Percentiles rank a stretch among this genome's conserved stretches.
phyloP scores from a whole-genome alignment of 202 grass and related monocot species.

The Schoenoplectus triqueter region DNA sequence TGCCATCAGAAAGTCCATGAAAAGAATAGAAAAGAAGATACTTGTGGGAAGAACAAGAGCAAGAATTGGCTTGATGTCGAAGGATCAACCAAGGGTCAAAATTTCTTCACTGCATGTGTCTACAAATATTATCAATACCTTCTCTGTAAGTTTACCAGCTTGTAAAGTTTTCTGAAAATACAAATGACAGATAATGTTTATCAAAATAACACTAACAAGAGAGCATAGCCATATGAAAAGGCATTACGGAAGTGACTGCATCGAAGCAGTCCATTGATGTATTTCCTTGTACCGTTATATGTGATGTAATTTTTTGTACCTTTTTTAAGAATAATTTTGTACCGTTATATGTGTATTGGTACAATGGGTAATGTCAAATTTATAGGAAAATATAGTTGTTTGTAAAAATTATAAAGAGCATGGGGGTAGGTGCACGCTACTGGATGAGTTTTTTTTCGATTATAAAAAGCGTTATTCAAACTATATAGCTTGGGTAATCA shows the following conservation, averaged over 20 bases:
- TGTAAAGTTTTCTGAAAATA: constrained; percentile 65
- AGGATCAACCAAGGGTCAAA: constrained; percentile 48
- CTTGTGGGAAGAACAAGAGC: constrained; percentile 73
- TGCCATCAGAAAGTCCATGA: neutral
- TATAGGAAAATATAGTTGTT: no score
- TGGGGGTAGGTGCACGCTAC: no score
- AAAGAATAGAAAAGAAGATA: constrained; percentile 28
- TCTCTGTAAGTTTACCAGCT: constrained; percentile 87
- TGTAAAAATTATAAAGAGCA: no score
- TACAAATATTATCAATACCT: constrained; percentile 72
- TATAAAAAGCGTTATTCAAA: no score
- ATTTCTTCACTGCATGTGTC: constrained; percentile 77
- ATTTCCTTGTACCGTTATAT: no score
- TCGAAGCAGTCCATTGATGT: neutral
- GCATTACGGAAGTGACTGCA: neutral
- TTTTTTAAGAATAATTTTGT: no score
- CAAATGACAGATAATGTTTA: neutral
- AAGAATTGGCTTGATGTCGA: constrained; percentile 71
- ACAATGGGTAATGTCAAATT: no score
- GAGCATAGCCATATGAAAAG: neutral
- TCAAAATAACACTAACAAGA: neutral
- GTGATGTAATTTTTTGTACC: no score
- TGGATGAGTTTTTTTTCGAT: no score
- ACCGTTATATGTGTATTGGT: no score
- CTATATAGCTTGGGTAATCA: no score